A percentile compares a stretch with the other conserved stretches of the same genome.
phyloP scores from a whole-genome alignment of 164 flowering plant species.

The grape (Vitis vinifera) region DNA sequence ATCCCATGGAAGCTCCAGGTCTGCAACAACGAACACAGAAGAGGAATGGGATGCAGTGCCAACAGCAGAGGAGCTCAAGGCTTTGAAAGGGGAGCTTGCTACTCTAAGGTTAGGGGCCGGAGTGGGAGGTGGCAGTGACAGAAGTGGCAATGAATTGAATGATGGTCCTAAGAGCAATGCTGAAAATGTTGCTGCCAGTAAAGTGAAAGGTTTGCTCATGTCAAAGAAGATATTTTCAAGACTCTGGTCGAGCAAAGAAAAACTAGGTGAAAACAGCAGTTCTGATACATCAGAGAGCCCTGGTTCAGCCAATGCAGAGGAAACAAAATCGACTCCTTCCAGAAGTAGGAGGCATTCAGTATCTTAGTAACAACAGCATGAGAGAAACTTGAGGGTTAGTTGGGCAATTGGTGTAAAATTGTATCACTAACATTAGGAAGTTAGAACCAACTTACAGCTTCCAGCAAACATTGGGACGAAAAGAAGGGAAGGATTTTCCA shows the following conservation, averaged over 20 bases:
- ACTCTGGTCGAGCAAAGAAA: slow-evolving; percentile 59
- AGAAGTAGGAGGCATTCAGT: slow-evolving; percentile 55
- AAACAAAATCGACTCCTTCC: slow-evolving; percentile 55
- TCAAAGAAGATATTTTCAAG: slow-evolving; percentile 56
- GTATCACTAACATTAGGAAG: slow-evolving; percentile 16
- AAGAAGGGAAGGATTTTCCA: neutral
- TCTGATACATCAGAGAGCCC: slow-evolving; percentile 74
- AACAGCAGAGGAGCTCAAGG: slow-evolving; percentile 56
- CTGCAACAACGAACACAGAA: slow-evolving; percentile 69
- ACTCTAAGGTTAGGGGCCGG: slow-evolving; percentile 35
- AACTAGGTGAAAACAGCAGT: slow-evolving; percentile 55
- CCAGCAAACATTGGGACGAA: slow-evolving; percentile 2
- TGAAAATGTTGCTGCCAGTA: slow-evolving; percentile 40
- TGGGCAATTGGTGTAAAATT: slow-evolving; percentile 17
- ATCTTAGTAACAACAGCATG: slow-evolving; percentile 17
- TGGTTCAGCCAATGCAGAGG: slow-evolving; percentile 51
- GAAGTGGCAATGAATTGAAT: slow-evolving; percentile 1
- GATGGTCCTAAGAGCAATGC: slow-evolving; percentile 19
- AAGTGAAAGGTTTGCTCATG: slow-evolving; percentile 48
- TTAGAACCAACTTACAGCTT: slow-evolving; percentile 17
- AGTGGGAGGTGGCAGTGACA: slow-evolving; percentile 7
- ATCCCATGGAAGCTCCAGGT: slow-evolving; percentile 71
- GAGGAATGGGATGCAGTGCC: slow-evolving; percentile 76
- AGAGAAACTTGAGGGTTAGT: neutral
- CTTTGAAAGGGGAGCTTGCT: slow-evolving; percentile 62